Evolutionary conservation across 441 rosid genomes (phyloP).

Genomic region (Erodium moschatum): DNA sequence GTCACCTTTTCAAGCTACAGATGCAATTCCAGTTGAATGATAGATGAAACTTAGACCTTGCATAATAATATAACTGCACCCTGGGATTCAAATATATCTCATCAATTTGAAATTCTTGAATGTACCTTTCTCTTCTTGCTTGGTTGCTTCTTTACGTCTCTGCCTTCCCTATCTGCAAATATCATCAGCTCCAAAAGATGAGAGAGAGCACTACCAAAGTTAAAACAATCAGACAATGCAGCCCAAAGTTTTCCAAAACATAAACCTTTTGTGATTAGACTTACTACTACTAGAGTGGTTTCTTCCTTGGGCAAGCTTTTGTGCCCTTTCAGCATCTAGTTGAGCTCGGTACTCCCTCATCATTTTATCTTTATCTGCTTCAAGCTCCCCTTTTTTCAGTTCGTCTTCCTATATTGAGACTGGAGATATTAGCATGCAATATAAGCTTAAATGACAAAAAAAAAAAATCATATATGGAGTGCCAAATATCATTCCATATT

Average conservation of each 20-base stretch:
- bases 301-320: conserved; percentile 82
- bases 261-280: conserved; percentile 49
- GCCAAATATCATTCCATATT: too few species aligned
- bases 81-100: too few species aligned
- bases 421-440: too few species aligned
- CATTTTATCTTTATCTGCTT: conserved; percentile 87
- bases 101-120: not conserved
- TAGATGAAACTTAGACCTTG: too few species aligned
- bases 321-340: conserved; percentile 91
- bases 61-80: too few species aligned
- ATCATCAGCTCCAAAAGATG: not conserved
- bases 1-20: too few species aligned
- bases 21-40: too few species aligned
- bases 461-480: too few species aligned
- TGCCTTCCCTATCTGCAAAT: conserved; percentile 68
- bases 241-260: conserved; percentile 16
- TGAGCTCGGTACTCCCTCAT: conserved; percentile 98
- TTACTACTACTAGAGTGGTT: conserved; percentile 54
- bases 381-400: conserved; percentile 70
- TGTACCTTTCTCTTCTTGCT: conserved; percentile 83
- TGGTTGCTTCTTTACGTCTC: conserved; percentile 60
- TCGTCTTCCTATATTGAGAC: conserved; percentile 62
- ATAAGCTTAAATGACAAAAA: too few species aligned
- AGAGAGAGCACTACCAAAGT: too few species aligned
- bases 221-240: not conserved